Percentiles rank a stretch among this genome's conserved stretches.
These are phyloP conservation scores for Akebia trifoliata DNA, from an alignment of 164 flowering plant species.

Conservation along the genomic window DNA sequence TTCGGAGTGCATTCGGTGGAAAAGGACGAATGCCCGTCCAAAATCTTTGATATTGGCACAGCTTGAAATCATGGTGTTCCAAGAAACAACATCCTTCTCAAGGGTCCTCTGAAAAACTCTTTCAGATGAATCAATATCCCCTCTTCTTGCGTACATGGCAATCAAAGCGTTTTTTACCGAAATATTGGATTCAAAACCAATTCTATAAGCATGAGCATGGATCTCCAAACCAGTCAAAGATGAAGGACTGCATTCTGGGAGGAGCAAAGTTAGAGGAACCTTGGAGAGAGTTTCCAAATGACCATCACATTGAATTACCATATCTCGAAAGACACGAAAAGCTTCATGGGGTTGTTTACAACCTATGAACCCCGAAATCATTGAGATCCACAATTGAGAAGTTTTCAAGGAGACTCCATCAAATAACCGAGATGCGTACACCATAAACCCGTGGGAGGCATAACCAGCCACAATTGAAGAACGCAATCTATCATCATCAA, in stretches of 20 bases:
- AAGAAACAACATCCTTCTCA: slow-evolving; percentile 25
- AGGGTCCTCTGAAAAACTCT: slow-evolving; percentile 15
- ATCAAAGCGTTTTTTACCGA: slow-evolving; percentile 26
- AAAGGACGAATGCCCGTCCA: slow-evolving; percentile 18
- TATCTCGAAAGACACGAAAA: slow-evolving; percentile 16
- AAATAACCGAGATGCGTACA: slow-evolving; percentile 15
- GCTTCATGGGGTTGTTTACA: slow-evolving; percentile 16
- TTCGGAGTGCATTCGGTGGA: slow-evolving; percentile 19
- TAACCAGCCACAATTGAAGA: slow-evolving; percentile 18
- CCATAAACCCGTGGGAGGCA: slow-evolving; percentile 18
- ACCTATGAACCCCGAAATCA: slow-evolving; percentile 24
- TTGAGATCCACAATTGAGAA: slow-evolving; percentile 21
- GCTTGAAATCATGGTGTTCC: slow-evolving; percentile 27
- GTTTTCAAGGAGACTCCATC: slow-evolving; percentile 7
- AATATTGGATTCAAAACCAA: slow-evolving; percentile 21
- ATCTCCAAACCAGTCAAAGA: slow-evolving; percentile 22
- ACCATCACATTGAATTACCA: slow-evolving; percentile 10
- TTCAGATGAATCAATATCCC: slow-evolving; percentile 15
- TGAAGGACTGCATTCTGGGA: slow-evolving; percentile 19
- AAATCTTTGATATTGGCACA: slow-evolving; percentile 16
- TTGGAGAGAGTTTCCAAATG: slow-evolving; percentile 13
- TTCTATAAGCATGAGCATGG: slow-evolving; percentile 27
- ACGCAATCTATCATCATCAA: slow-evolving; percentile 16
- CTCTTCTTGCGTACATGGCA: slow-evolving; percentile 25
- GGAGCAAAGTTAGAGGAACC: slow-evolving; percentile 26